phyloP scores from a whole-genome alignment of 2,329 filamentous ascomycete species.

The Chrysoporthe puriensis region DNA sequence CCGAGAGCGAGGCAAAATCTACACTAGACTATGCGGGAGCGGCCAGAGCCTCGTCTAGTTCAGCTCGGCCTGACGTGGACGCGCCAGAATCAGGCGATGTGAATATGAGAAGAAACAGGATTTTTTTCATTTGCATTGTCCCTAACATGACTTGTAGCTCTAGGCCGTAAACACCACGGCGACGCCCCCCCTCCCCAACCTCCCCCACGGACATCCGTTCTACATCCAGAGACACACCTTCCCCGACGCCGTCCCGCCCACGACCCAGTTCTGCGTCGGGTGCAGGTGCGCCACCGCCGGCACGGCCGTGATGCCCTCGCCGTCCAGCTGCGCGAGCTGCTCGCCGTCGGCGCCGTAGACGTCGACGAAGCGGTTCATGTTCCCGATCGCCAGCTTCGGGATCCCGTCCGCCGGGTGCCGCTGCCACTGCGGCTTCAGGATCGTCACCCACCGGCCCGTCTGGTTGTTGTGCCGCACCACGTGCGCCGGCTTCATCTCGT shows the following conservation, averaged over 20 bases:
- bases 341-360: slow-evolving; percentile 81
- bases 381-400: slow-evolving; percentile 89
- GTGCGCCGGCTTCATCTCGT: slow-evolving; percentile 69
- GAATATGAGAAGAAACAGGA: background rate
- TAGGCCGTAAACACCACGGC: no score
- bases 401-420: slow-evolving; percentile 74
- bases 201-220: background rate
- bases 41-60: no score
- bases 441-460: slow-evolving; percentile 92
- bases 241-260: slow-evolving; percentile 86
- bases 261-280: slow-evolving; percentile 86
- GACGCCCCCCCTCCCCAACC: no score
- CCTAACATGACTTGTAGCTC: background rate
- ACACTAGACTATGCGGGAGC: no score
- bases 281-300: slow-evolving; percentile 93
- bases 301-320: slow-evolving; percentile 90
- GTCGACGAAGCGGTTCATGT: slow-evolving; percentile 98
- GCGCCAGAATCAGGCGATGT: background rate
- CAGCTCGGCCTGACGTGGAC: background rate
- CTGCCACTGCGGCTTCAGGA: slow-evolving; percentile 85
- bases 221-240: slow-evolving; percentile 92
- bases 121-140: background rate
- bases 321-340: slow-evolving; percentile 85
- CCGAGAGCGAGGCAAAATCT: background rate
- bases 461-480: slow-evolving; percentile 89